phyloP scores from a whole-genome alignment of 805 yeast species.

The Zygoascus bituminiphila region DNA sequence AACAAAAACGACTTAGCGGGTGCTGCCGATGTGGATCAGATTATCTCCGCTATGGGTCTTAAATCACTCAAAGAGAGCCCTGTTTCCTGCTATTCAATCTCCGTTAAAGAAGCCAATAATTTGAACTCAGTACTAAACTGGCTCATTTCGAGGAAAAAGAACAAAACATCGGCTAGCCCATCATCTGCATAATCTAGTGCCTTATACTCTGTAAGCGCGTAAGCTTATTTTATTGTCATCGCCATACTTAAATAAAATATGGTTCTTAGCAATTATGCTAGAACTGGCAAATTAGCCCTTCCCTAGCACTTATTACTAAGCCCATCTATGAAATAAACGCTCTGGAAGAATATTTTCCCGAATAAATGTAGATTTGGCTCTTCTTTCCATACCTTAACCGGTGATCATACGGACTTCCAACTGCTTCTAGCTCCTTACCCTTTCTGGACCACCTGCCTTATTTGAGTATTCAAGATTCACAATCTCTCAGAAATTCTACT shows the following conservation, averaged over 20 bases:
- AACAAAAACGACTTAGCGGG: constrained; percentile 30
- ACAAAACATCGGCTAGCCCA: neutral
- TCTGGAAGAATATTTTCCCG: no score
- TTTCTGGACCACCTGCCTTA: no score
- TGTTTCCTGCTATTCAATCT: constrained; percentile 30
- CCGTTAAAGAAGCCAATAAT: constrained; percentile 29
- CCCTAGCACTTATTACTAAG: no score
- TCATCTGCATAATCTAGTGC: neutral
- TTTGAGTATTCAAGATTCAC: no score
- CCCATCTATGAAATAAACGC: no score
- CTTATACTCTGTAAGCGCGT: neutral
- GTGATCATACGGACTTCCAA: no score
- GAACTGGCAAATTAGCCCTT: no score
- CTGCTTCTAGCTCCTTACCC: no score
- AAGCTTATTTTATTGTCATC: neutral
- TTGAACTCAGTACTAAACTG: constrained; percentile 30
- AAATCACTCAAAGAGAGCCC: constrained; percentile 26
- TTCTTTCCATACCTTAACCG: no score
- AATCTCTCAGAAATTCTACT: no score
- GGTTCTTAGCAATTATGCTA: no score
- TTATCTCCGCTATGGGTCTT: constrained; percentile 27
- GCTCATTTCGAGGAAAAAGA: constrained; percentile 23
- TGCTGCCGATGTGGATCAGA: constrained; percentile 27
- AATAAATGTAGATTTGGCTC: no score
- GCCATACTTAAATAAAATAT: neutral